A percentile compares a stretch with the other conserved stretches of the same genome.
Evolutionary conservation across 164 flowering plant genomes (phyloP).

Genomic region (Magnolia kwangsiensis): DNA sequence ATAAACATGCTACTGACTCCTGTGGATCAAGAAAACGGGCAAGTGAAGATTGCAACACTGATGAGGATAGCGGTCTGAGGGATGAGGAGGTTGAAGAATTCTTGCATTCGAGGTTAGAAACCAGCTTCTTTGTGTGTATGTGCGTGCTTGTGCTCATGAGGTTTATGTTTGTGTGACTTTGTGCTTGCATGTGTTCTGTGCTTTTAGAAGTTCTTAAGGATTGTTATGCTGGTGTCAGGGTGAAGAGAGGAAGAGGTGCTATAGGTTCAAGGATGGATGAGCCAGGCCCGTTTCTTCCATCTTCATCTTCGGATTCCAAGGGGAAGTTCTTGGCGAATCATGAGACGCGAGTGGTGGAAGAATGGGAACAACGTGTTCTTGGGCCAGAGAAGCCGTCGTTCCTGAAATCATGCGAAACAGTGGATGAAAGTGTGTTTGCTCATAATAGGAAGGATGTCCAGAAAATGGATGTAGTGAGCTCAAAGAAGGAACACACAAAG

Average conservation of each 20-base stretch:
- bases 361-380: conserved; percentile 34
- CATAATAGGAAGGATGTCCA: conserved; percentile 23
- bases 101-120: conserved; percentile 60
- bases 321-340: conserved; percentile 15
- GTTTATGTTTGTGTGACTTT: no score
- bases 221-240: conserved; percentile 32
- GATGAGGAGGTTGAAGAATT: conserved; percentile 83
- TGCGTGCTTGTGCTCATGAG: background rate
- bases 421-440: conserved; percentile 32
- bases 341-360: conserved; percentile 26
- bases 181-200: no score
- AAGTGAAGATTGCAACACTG: conserved; percentile 19
- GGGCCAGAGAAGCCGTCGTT: conserved; percentile 67
- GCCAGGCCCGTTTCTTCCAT: conserved; percentile 75
- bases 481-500: conserved; percentile 24
- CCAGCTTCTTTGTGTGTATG: background rate
- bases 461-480: conserved; percentile 22
- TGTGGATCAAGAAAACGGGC: conserved; percentile 37
- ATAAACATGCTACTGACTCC: conserved; percentile 19
- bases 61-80: conserved; percentile 51
- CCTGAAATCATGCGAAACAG: conserved; percentile 12
- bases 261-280: conserved; percentile 94
- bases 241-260: conserved; percentile 85
- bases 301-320: conserved; percentile 21
- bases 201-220: no score